These are phyloP conservation scores for Colletotrichum sidae DNA, from an alignment of 2,329 filamentous ascomycete genomes.

Conservation along the genomic window DNA sequence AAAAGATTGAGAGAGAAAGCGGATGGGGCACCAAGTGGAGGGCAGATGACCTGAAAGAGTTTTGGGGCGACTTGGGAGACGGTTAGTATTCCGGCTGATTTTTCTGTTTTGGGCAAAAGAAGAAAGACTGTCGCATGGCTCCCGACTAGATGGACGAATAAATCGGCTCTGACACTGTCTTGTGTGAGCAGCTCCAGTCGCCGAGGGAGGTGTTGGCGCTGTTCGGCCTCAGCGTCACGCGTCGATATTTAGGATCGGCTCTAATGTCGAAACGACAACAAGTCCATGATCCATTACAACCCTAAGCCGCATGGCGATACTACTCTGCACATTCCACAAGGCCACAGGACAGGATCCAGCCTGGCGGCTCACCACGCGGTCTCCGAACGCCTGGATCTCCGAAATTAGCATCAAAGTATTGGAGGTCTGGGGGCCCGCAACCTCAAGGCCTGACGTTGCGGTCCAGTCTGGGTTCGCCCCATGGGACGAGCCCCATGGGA, in stretches of 20 bases:
- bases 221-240: slow-evolving; percentile 31
- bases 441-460: slow-evolving; percentile 11
- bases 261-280: slow-evolving; percentile 21
- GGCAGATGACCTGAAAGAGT: slow-evolving; percentile 60
- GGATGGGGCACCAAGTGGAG: slow-evolving; percentile 67
- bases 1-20: slow-evolving; percentile 61
- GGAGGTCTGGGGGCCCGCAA: not conserved
- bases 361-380: slow-evolving; percentile 9
- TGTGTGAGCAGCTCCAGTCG: slow-evolving; percentile 28
- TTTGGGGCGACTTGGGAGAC: slow-evolving; percentile 46
- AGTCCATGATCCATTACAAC: slow-evolving; percentile 19
- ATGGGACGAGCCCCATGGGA: slow-evolving; percentile 9
- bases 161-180: slow-evolving; percentile 21
- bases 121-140: not conserved
- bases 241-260: slow-evolving; percentile 31
- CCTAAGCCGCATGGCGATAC: slow-evolving; percentile 2
- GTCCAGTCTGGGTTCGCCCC: not conserved
- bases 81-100: slow-evolving; percentile 35
- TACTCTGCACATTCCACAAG: slow-evolving; percentile 5
- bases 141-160: slow-evolving; percentile 12
- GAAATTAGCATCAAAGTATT: slow-evolving; percentile 4
- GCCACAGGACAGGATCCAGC: slow-evolving; percentile 5
- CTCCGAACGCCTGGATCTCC: slow-evolving; percentile 18
- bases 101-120: slow-evolving; percentile 15
- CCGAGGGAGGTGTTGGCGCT: slow-evolving; percentile 31